Evolutionary conservation across 805 yeast genomes (phyloP).

Genomic region (Grigorovia yakushimaensis): DNA sequence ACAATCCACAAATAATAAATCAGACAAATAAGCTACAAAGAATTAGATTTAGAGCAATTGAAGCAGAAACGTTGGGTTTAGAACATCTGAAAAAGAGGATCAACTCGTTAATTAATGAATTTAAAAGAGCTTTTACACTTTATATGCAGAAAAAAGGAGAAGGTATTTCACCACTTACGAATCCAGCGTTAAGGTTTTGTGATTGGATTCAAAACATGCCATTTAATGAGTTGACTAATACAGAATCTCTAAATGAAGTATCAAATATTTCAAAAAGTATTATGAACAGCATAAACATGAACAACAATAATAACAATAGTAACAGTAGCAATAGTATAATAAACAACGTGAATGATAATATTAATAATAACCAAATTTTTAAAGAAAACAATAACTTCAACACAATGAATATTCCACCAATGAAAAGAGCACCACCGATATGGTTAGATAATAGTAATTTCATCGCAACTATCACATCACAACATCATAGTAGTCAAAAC

Average conservation of each 20-base stretch:
- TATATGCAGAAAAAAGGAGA: slow-evolving; percentile 13
- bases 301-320: not conserved
- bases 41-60: slow-evolving; percentile 25
- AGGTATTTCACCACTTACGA: slow-evolving; percentile 10
- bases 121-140: slow-evolving; percentile 17
- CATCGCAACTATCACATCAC: not conserved
- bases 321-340: no score
- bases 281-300: slow-evolving; percentile 1
- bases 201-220: slow-evolving; percentile 18
- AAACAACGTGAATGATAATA: not conserved
- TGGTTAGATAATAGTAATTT: not conserved
- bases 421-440: not conserved
- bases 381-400: not conserved
- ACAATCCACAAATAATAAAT: slow-evolving; percentile 13
- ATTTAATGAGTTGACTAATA: slow-evolving; percentile 13
- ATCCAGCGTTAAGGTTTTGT: slow-evolving; percentile 20
- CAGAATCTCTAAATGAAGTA: slow-evolving; percentile 12
- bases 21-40: slow-evolving; percentile 22
- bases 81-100: slow-evolving; percentile 20
- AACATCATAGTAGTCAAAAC: not conserved
- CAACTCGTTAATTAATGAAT: slow-evolving; percentile 19
- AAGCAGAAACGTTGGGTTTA: slow-evolving; percentile 24
- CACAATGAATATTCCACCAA: not conserved
- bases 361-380: not conserved
- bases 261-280: not conserved